Evolutionary conservation across 148 eudicot species (phyloP).

Genomic region (Rhododendron simsii): DNA sequence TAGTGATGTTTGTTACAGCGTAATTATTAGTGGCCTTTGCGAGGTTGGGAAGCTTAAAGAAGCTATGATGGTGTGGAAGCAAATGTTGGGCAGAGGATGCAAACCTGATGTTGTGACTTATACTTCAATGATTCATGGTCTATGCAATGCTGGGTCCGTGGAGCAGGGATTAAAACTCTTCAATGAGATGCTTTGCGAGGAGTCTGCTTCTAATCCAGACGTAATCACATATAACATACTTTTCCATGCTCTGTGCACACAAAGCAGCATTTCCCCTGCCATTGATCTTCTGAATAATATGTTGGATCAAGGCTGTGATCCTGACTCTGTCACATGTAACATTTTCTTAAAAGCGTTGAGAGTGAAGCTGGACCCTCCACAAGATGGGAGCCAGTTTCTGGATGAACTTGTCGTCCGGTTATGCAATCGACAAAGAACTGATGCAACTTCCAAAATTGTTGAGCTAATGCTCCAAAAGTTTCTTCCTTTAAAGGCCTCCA

Average conservation of each 20-base stretch:
- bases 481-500: slow-evolving; percentile 58
- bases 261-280: slow-evolving; percentile 45
- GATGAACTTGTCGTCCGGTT: slow-evolving; percentile 26
- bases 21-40: slow-evolving; percentile 69
- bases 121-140: slow-evolving; percentile 84
- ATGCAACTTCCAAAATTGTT: slow-evolving; percentile 59
- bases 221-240: slow-evolving; percentile 76
- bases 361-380: slow-evolving; percentile 46
- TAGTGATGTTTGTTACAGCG: slow-evolving; percentile 67
- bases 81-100: slow-evolving; percentile 59
- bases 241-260: slow-evolving; percentile 61
- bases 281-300: slow-evolving; percentile 69
- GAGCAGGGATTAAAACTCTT: slow-evolving; percentile 16
- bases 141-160: slow-evolving; percentile 63
- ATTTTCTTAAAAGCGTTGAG: slow-evolving; percentile 59
- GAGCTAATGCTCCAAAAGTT: slow-evolving; percentile 67
- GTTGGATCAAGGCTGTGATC: slow-evolving; percentile 80
- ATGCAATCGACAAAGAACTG: slow-evolving; percentile 42
- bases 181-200: slow-evolving; percentile 67
- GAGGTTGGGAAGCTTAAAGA: slow-evolving; percentile 62
- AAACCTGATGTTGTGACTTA: slow-evolving; percentile 69
- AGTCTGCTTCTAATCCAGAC: slow-evolving; percentile 56
- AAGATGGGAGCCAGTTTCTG: slow-evolving; percentile 22
- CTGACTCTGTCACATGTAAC: slow-evolving; percentile 64
- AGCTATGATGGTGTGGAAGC: slow-evolving; percentile 69